A percentile compares a stretch with the other conserved stretches of the same genome.
Evolutionary conservation across 306 rosid genomes (phyloP).

Genomic region (Quercus ilex): DNA sequence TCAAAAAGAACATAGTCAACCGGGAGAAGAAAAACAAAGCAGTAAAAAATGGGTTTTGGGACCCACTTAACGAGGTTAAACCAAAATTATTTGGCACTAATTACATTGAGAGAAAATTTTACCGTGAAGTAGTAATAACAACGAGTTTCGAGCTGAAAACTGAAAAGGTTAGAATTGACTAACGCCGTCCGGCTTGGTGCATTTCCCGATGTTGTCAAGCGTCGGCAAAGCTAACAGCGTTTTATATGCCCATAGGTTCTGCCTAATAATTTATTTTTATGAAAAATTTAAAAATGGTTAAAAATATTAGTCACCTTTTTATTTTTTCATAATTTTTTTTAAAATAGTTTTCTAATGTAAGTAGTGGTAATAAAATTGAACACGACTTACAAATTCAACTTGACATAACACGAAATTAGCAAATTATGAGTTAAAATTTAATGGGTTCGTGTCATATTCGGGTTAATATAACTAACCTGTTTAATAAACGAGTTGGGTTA

Average conservation of each 20-base stretch:
- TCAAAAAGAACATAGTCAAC: background rate
- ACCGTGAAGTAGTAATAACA: background rate
- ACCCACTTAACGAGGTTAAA: constrained; percentile 25
- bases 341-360: no score
- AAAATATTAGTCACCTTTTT: no score
- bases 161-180: constrained; percentile 8
- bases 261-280: no score
- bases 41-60: background rate
- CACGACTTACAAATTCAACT: no score
- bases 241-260: background rate
- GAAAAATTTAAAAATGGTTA: no score
- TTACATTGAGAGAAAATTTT: background rate
- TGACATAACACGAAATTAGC: accelerated
- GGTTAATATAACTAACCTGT: accelerated
- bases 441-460: accelerated
- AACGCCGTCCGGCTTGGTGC: constrained; percentile 8
- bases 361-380: no score
- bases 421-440: accelerated
- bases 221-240: constrained; percentile 15
- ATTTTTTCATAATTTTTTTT: background rate
- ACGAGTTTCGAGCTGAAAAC: constrained; percentile 15
- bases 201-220: background rate
- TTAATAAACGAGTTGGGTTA: no score
- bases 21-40: constrained; percentile 7
- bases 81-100: constrained; percentile 21